Evolutionary conservation across 306 rosid genomes (phyloP).

Genomic region (Hippophae rhamnoides): DNA sequence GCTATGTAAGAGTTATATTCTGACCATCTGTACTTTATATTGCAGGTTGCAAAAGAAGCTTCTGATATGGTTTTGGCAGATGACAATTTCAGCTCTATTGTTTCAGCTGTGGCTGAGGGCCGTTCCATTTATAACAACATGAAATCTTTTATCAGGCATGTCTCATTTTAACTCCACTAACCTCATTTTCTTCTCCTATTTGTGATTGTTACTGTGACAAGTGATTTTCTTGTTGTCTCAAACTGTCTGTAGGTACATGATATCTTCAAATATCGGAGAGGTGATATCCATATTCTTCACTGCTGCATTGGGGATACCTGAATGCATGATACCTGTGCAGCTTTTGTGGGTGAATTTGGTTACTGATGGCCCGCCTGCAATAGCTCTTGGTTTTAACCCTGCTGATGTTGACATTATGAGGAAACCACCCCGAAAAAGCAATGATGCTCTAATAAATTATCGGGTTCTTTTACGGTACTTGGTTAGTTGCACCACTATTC

Average conservation of each 20-base stretch:
- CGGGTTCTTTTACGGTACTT: slow-evolving; percentile 75
- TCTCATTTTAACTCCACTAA: background rate
- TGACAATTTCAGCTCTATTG: slow-evolving; percentile 68
- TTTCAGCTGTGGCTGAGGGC: slow-evolving; percentile 71
- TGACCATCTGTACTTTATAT: slow-evolving; percentile 4
- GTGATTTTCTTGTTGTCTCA: slow-evolving; percentile 11
- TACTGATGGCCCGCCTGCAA: slow-evolving; percentile 89
- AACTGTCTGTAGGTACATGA: slow-evolving; percentile 62
- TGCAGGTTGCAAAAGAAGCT: slow-evolving; percentile 84
- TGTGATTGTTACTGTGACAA: background rate
- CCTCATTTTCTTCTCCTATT: no score
- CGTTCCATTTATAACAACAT: slow-evolving; percentile 70
- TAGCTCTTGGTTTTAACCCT: slow-evolving; percentile 82
- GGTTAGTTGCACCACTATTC: slow-evolving; percentile 28
- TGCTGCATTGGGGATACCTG: slow-evolving; percentile 72
- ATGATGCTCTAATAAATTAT: slow-evolving; percentile 53
- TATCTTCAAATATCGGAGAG: slow-evolving; percentile 79
- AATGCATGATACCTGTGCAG: slow-evolving; percentile 82
- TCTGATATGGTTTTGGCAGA: slow-evolving; percentile 87
- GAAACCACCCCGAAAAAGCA: slow-evolving; percentile 63
- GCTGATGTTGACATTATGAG: slow-evolving; percentile 66
- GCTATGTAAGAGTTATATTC: background rate
- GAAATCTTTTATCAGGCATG: slow-evolving; percentile 69
- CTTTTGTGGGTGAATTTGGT: slow-evolving; percentile 87
- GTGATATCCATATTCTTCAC: slow-evolving; percentile 80